A percentile compares a stretch with the other conserved stretches of the same genome.
Conservation (phyloP, 148 eudicot genomes). For the Drosera capensis region DNA sequence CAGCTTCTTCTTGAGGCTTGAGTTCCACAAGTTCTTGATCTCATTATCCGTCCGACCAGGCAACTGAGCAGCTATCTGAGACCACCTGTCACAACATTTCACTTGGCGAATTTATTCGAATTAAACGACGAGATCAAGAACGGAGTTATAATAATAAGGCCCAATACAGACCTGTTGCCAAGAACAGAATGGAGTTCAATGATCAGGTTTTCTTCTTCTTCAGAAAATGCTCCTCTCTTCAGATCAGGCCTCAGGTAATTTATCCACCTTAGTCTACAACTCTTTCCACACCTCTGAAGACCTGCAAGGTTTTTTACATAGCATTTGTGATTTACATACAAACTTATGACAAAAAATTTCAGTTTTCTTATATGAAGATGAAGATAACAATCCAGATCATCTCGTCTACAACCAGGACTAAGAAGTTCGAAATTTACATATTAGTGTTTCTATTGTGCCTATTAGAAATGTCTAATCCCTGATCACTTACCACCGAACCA, state of each 20-base stretch:
- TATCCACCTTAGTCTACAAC: conserved; percentile 92
- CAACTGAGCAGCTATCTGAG: conserved; percentile 81
- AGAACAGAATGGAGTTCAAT: conserved; percentile 82
- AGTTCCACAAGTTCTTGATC: conserved; percentile 88
- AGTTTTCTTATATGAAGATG: not conserved
- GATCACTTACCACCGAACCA: no score
- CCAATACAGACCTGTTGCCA: conserved; percentile 52
- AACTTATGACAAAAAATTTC: not conserved
- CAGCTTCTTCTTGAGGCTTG: conserved; percentile 78
- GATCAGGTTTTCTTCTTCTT: conserved; percentile 71
- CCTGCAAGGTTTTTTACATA: conserved; percentile 21
- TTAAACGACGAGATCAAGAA: not conserved
- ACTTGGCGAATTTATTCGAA: not conserved
- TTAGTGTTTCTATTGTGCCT: no score
- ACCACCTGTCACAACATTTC: conserved; percentile 40
- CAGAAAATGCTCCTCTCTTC: conserved; percentile 84
- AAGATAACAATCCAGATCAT: no score
- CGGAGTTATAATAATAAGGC: not conserved
- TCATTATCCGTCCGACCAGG: conserved; percentile 95
- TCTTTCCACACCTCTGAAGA: conserved; percentile 89
- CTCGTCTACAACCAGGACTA: no score
- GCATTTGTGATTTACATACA: not conserved
- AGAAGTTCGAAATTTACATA: no score
- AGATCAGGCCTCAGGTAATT: conserved; percentile 88
- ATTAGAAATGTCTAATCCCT: no score